A percentile compares a stretch with the other conserved stretches of the same genome.
These are phyloP conservation scores for Rubia yunnanensis DNA, from an alignment of 257 asterid genomes.

Conservation along the genomic window DNA sequence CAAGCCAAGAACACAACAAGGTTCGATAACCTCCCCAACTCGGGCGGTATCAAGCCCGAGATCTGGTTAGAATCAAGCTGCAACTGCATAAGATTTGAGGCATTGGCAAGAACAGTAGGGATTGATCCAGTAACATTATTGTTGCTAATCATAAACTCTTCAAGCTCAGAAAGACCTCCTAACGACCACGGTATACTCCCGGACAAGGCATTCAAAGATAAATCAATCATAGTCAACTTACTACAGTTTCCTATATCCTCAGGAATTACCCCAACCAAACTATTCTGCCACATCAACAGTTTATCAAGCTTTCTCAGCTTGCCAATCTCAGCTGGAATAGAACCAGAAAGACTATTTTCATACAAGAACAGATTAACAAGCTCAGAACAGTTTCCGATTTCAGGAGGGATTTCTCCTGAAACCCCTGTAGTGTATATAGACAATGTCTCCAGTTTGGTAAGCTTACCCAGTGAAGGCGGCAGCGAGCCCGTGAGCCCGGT, in stretches of 20 bases:
- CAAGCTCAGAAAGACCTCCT: conserved; percentile 31
- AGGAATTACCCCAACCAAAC: conserved; percentile 34
- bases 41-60: conserved; percentile 38
- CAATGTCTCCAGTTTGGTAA: conserved; percentile 29
- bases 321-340: conserved; percentile 37
- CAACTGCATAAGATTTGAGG: conserved; percentile 27
- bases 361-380: conserved; percentile 39
- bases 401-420: conserved; percentile 38
- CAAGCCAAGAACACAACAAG: conserved; percentile 38
- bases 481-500: conserved; percentile 30
- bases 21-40: conserved; percentile 31
- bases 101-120: conserved; percentile 29
- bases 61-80: conserved; percentile 39
- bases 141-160: conserved; percentile 39
- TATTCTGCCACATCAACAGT: conserved; percentile 37
- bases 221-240: conserved; percentile 28
- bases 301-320: conserved; percentile 26
- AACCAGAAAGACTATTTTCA: conserved; percentile 38
- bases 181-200: conserved; percentile 36
- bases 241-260: conserved; percentile 37
- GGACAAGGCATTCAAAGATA: conserved; percentile 34
- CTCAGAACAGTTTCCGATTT: conserved; percentile 36
- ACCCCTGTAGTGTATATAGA: conserved; percentile 38
- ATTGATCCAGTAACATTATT: conserved; percentile 38
- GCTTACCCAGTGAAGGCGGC: conserved; percentile 36